Evolutionary conservation across 2,329 filamentous ascomycete genomes (phyloP), one percentile per base, ranked within the genome.

Genomic region (Clarireedia hainanense): DNA sequence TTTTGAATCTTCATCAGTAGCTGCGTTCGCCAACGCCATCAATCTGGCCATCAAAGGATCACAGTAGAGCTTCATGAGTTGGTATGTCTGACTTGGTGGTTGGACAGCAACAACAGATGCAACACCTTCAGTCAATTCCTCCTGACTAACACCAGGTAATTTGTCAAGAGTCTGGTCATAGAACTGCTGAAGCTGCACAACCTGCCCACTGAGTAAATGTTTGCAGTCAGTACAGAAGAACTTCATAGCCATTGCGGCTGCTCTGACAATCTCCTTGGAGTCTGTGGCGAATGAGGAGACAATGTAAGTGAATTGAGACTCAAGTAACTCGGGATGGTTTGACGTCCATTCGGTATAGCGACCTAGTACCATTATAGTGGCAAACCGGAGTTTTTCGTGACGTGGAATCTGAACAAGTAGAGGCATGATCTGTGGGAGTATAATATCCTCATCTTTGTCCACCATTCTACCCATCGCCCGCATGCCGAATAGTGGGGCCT

Each of bases 291-390:
- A 99, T 0, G 91, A 94, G 4, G 86, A 88, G 62, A 96, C 91
- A 66, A 99, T 95, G 73, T 95, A 99, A 66, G 90, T 91, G 68
- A 99, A 88, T 71, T 99, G 94, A 7, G 89, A 80, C 71, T 96
- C 88, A 7, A 99, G 78, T 47, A 92, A 95, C 57, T 96, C 90
- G 0, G 92, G 89, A 67, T 99, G 94, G 48, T 90, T 85, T 5
- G 94, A 84, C 0, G 95, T 99, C 94, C 94, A 99, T 71, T 97
- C 92, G 0, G 95, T 99, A 69, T 99, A 99, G 60, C 94, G 83
- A 39, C 91, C 94, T 23, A 99, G 80, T 3, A 95, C 91, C 91
- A 99, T 96, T 67, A 97, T 96, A 5, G 92, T 92, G 60, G 95
- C 92, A 72, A 99, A 99, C 6, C 91, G 89, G n/a, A 99, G 81